A percentile compares a stretch with the other conserved stretches of the same genome.
Evolutionary conservation across 2,329 filamentous ascomycete species (phyloP).

Genomic region (Botrytis cinerea): DNA sequence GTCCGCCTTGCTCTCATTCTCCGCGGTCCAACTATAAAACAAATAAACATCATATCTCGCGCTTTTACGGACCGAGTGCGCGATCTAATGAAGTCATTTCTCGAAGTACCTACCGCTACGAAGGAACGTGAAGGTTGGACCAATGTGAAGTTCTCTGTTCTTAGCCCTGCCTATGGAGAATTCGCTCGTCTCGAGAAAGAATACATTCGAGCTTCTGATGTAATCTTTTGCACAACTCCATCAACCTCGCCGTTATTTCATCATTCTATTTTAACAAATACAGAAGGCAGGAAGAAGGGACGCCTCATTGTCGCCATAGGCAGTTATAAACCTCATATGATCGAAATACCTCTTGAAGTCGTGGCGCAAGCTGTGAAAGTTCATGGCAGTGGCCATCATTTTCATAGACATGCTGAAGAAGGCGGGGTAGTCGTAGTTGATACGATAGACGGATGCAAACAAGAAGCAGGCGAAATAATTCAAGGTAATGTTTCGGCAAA

Average conservation of each 20-base stretch:
- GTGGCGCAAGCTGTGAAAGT: conserved; percentile 64
- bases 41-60: conserved; percentile 82
- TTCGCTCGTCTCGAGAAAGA: conserved; percentile 66
- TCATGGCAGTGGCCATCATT: conserved; percentile 55
- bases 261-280: conserved; percentile 66
- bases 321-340: conserved; percentile 71
- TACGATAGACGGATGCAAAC: conserved; percentile 70
- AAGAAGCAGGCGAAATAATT: conserved; percentile 85
- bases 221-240: conserved; percentile 88
- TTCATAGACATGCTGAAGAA: conserved; percentile 66
- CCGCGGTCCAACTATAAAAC: conserved; percentile 68
- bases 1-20: conserved; percentile 79
- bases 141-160: conserved; percentile 65
- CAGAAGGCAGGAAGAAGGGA: conserved; percentile 69
- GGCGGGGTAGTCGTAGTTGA: conserved; percentile 71
- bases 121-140: conserved; percentile 63
- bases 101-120: conserved; percentile 46
- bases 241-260: conserved; percentile 76
- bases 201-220: conserved; percentile 71
- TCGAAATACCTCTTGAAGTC: conserved; percentile 78
- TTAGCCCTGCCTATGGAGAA: conserved; percentile 72
- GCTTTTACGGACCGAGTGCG: conserved; percentile 61
- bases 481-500: conserved; percentile 71
- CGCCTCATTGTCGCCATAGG: conserved; percentile 73
- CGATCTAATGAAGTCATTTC: conserved; percentile 52